Base-by-base conservation (phyloP, 1,284 basidiomycete genomes). In the Leccinum griseonigrum region DNA sequence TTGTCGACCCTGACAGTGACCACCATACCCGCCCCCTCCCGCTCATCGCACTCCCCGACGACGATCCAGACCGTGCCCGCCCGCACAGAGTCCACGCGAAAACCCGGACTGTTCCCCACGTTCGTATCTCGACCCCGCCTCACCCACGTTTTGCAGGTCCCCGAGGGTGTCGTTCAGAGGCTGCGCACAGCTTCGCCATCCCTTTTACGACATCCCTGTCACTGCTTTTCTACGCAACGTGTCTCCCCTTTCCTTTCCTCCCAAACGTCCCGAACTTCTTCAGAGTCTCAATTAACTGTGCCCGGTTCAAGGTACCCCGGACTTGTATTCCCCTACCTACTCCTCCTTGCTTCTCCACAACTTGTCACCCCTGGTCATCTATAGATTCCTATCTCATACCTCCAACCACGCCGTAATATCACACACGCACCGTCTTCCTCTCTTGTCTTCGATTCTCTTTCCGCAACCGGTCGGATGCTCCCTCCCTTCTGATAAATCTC, bases 361-460 rank as follows among this genome's bases (percentile, higher is more conserved):
- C 59, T 57, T 58, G 58, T 61, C 59, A 59, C 64, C 59, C 56
- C 54, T 60, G 60, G 38, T 46, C 58, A 60, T 69, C 69, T 71
- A 72, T 71, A 68, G 69, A 63, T 67, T 60, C 68, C 69, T 69
- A 72, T 73, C 71, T 69, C 69, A 60, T 63, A 53, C 56, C 29
- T 52, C 11, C 68, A 58, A 56, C 46, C 67, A 66, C 63, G 61
- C 63, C 70, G 69, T 66, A 68, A 70, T 70, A 71, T 72, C 67
- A 68, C 68, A 68, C 64, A 58, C 60, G 32, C 46, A 48, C 68
- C 59, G 43, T 59, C 64, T 64, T 62, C 62, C 57, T 58, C 60
- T 59, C 48, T 59, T 50, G 54, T 38, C 67, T 69, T 68, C 68
- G 66, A 62, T 68, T 71, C 65, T 54, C 61, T 63, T 69, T 58